A percentile compares a stretch with the other conserved stretches of the same genome.
Evolutionary conservation across 1,284 basidiomycete genomes (phyloP).

Genomic region (Sporisorium iseilematis-ciliati): DNA sequence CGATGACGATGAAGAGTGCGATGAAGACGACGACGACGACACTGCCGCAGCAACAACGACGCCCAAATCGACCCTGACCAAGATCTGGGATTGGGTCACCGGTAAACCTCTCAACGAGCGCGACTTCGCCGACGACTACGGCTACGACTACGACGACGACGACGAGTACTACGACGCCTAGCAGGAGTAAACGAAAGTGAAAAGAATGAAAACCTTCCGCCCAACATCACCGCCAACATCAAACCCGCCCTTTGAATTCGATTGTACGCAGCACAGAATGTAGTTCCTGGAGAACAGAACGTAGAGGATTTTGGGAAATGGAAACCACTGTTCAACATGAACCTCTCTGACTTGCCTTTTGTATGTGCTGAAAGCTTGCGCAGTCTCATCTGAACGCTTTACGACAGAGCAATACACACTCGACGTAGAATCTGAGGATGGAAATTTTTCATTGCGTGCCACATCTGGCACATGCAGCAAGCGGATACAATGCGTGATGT

Average conservation of each 20-base stretch:
- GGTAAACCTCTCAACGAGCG: slow-evolving; percentile 22
- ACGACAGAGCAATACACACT: no score
- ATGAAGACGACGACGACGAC: slow-evolving; percentile 19
- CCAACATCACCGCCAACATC: background rate
- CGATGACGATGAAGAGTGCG: slow-evolving; percentile 24
- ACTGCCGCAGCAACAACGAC: background rate
- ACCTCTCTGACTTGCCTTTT: no score
- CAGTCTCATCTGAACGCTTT: no score
- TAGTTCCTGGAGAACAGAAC: slow-evolving; percentile 18
- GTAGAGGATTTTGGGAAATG: slow-evolving; percentile 1
- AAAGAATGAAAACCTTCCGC: background rate
- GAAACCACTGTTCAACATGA: slow-evolving; percentile 1
- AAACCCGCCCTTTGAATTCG: slow-evolving; percentile 14
- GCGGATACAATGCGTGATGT: background rate
- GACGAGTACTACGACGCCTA: slow-evolving; percentile 24
- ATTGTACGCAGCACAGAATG: background rate
- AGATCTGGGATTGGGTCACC: slow-evolving; percentile 45
- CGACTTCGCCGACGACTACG: slow-evolving; percentile 22
- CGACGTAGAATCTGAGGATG: no score
- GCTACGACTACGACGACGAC: slow-evolving; percentile 21
- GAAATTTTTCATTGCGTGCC: background rate
- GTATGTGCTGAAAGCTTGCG: no score
- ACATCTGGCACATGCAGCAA: background rate
- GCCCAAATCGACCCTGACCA: slow-evolving; percentile 16
- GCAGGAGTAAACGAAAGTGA: background rate